These are phyloP conservation scores for Neurospora sp. DNA, from an alignment of 495 filamentous ascomycete species.

Conservation along the genomic window DNA sequence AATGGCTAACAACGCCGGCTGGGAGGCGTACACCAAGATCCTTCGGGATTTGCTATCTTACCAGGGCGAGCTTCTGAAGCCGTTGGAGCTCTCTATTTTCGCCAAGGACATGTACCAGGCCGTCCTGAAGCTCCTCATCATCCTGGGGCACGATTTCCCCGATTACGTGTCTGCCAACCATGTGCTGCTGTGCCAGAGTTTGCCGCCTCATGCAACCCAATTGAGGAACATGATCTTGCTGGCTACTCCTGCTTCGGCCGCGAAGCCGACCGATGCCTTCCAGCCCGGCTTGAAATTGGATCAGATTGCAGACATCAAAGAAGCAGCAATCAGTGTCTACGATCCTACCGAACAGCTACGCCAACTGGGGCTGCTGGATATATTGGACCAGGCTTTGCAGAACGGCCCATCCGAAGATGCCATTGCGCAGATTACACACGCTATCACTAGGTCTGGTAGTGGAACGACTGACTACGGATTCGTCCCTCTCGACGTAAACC, in stretches of 20 bases:
- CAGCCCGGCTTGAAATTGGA: constrained; percentile 71
- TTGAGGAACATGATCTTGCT: constrained; percentile 82
- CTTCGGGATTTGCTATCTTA: constrained; percentile 65
- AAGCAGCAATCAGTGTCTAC: constrained; percentile 50
- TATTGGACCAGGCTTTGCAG: constrained; percentile 56
- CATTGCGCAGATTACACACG: constrained; percentile 61
- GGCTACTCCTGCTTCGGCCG: constrained; percentile 65
- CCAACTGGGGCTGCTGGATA: constrained; percentile 52
- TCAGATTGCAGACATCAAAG: constrained; percentile 64
- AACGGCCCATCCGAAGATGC: constrained; percentile 52
- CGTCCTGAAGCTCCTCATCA: constrained; percentile 66
- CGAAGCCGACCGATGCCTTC: constrained; percentile 75
- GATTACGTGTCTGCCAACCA: constrained; percentile 87
- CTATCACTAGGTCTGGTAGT: constrained; percentile 44
- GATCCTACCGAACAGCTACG: constrained; percentile 48
- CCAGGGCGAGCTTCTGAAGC: constrained; percentile 71
- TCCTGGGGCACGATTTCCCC: constrained; percentile 89
- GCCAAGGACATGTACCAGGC: constrained; percentile 79
- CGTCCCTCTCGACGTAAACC: constrained; percentile 55
- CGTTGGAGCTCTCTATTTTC: constrained; percentile 53
- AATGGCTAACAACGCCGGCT: constrained; percentile 58
- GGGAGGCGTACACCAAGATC: constrained; percentile 63
- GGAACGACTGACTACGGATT: constrained; percentile 52
- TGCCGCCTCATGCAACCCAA: constrained; percentile 78
- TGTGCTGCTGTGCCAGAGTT: constrained; percentile 70